Base-by-base conservation (phyloP, 2,329 filamentous ascomycete genomes). In the Chaetomium sp. region DNA sequence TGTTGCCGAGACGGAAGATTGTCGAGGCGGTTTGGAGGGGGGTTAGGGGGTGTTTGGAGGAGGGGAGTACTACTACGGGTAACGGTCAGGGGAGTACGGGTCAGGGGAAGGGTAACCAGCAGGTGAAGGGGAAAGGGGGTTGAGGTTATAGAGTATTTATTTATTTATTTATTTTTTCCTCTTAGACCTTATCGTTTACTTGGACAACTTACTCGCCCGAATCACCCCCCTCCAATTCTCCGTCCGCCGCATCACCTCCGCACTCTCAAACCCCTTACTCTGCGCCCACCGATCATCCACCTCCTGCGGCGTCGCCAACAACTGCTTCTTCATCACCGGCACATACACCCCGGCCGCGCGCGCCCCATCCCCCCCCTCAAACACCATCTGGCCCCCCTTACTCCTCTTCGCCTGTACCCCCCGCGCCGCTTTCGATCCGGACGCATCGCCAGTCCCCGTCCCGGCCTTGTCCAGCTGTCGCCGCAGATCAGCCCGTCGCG, bases 21-120 rank as follows among this genome's bases (percentile, higher is more conserved):
- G 77, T 97, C 34, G 91, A 96, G 74, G 80, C 84, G 63, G 92
- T 97, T 2, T 97, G 94, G 94, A 84, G 90, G 64, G 92, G 91
- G 0, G 83, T 87, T 2, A 81, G 89, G 62, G 84, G 81, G 55
- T 96, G 91, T 72, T 74, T 99, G 58, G 95, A 91, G 69, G 90
- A 89, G 68, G 77, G 76, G 4, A 27, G 19, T 27, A 27, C 19
- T 3, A 27, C n/a, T n/a, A n/a, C n/a, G n/a, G n/a, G 19, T 27
- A 27, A 2, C 19, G 19, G 19, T 3, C 19, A 27, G 64, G 66
- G 14, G 61, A 65, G 56, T 58, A 57, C 59, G 65, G 70, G 52
- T 55, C 69, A 70, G 49, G 59, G 55, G 52, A 54, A 50, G 4
- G 64, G 66, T 27, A 60, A 65, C 54, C 58, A 57, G 59, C 58